Percentiles rank a stretch among this genome's conserved stretches.
These are phyloP conservation scores for Daldinia concentrica DNA, from an alignment of 495 filamentous ascomycete genomes.

Conservation along the genomic window DNA sequence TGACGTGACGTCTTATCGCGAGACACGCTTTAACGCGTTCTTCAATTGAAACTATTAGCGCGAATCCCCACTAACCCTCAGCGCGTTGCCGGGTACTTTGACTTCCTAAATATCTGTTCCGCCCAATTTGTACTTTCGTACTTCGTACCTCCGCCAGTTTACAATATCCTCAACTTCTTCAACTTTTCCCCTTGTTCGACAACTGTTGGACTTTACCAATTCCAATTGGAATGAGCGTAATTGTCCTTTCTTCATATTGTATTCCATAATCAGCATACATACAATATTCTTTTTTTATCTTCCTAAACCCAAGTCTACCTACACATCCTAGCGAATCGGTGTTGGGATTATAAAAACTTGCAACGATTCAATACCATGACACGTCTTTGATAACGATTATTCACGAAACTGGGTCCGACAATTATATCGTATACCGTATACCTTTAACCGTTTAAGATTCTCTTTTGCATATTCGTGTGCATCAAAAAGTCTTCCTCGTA, in stretches of 20 bases:
- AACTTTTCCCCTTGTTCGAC: constrained; percentile 10
- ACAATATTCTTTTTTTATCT: background rate
- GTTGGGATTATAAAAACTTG: constrained; percentile 25
- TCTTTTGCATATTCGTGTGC: constrained; percentile 8
- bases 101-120: constrained; percentile 20
- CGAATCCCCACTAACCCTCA: constrained; percentile 27
- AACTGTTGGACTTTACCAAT: constrained; percentile 6
- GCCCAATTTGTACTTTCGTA: constrained; percentile 31
- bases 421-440: background rate
- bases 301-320: background rate
- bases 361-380: constrained; percentile 22
- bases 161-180: constrained; percentile 16
- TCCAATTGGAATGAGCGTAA: background rate
- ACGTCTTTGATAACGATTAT: constrained; percentile 16
- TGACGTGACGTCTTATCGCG: constrained; percentile 33
- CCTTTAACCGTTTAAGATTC: background rate
- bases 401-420: background rate
- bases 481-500: background rate
- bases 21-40: constrained; percentile 18
- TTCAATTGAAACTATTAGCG: constrained; percentile 27
- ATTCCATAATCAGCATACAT: background rate
- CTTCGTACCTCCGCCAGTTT: constrained; percentile 23
- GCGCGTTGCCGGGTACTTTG: constrained; percentile 38
- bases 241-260: background rate
- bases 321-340: background rate